These are phyloP conservation scores for Bolboschoenoplectus hybrid DNA, from an alignment of 202 grass and related monocot species.

Conservation along the genomic window DNA sequence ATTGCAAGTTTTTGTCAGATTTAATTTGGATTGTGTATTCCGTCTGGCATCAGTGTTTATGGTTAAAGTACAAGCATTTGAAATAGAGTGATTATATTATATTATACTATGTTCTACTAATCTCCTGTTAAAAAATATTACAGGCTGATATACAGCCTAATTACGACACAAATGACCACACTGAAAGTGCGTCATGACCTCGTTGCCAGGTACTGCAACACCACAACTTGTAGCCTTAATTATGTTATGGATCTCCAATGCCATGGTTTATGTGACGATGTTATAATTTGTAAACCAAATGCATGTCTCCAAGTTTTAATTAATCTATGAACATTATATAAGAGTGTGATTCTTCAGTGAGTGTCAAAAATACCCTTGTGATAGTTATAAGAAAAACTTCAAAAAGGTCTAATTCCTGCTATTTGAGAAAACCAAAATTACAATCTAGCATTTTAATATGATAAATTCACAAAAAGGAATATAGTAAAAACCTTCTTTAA, in stretches of 20 bases:
- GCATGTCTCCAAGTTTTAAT: background rate
- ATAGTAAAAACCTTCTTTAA: background rate
- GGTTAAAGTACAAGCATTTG: background rate
- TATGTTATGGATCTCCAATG: background rate
- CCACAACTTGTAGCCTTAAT: background rate
- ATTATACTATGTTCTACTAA: too few species aligned
- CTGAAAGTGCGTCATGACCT: background rate
- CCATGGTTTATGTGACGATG: background rate
- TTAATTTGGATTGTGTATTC: background rate
- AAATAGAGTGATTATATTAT: background rate
- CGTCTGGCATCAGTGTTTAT: background rate
- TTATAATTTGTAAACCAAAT: background rate
- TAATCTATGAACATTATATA: background rate
- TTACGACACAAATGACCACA: constrained; percentile 5
- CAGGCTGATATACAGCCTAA: background rate
- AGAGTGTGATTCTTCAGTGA: background rate
- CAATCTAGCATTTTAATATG: background rate
- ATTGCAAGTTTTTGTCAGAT: background rate
- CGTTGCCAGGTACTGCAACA: background rate
- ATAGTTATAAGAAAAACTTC: background rate
- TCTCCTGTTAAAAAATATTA: background rate
- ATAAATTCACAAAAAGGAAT: background rate
- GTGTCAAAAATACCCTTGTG: background rate
- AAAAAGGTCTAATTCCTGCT: too few species aligned
- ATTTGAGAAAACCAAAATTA: too few species aligned